phyloP scores from a whole-genome alignment of 2,329 filamentous ascomycete genomes.

The Achaetomium macrosporum region DNA sequence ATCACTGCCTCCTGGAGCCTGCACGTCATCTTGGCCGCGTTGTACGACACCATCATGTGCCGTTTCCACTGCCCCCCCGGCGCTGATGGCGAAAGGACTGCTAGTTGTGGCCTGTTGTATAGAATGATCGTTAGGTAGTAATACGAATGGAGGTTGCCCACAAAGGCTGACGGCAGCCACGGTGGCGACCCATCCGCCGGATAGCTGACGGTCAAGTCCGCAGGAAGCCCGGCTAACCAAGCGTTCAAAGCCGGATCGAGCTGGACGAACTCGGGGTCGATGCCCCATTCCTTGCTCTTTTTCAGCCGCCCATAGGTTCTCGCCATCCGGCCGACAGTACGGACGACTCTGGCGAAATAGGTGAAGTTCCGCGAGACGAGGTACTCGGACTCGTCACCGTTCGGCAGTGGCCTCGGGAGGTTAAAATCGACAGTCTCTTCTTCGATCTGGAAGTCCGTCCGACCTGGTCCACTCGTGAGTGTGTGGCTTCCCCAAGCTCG shows the following conservation, averaged over 20 bases:
- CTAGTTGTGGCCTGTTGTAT: constrained; percentile 79
- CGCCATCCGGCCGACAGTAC: constrained; percentile 73
- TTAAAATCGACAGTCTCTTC: constrained; percentile 70
- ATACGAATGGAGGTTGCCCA: constrained; percentile 85
- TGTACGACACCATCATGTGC: constrained; percentile 81
- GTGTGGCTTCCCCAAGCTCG: neutral
- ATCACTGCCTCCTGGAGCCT: constrained; percentile 80
- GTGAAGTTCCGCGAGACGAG: constrained; percentile 77
- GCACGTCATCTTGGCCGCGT: constrained; percentile 78
- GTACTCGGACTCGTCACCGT: constrained; percentile 68
- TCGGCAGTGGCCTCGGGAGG: constrained; percentile 56
- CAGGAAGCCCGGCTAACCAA: constrained; percentile 72
- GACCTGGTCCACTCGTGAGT: constrained; percentile 44
- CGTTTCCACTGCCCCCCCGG: constrained; percentile 75
- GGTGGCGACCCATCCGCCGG: constrained; percentile 73
- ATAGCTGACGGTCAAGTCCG: constrained; percentile 71
- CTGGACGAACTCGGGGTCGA: constrained; percentile 75
- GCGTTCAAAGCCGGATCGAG: constrained; percentile 70
- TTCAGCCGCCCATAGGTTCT: constrained; percentile 67
- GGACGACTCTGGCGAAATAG: constrained; percentile 71
- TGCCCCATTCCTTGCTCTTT: constrained; percentile 73
- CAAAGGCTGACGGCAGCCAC: constrained; percentile 79
- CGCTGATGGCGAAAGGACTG: constrained; percentile 65
- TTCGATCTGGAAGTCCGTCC: constrained; percentile 70
- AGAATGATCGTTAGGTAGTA: constrained; percentile 82